These are phyloP conservation scores for Diaporthe sp. DNA, from an alignment of 2,329 filamentous ascomycete genomes.

Conservation along the genomic window DNA sequence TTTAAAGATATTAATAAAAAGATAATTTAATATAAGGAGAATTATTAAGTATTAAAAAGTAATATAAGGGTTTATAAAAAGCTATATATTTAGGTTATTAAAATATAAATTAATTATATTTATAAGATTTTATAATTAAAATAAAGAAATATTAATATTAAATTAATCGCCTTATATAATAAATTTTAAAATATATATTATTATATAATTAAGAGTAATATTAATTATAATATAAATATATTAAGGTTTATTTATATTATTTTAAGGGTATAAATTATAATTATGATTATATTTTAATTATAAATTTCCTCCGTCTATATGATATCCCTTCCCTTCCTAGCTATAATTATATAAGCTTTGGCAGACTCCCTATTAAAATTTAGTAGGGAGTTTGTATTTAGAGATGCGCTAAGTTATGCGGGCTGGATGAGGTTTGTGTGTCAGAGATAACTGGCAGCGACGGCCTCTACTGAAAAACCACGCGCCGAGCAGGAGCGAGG, in stretches of 20 bases:
- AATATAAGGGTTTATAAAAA: neutral
- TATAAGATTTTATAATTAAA: too few species aligned
- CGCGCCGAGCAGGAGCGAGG: conserved; percentile 28
- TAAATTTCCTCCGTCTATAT: neutral
- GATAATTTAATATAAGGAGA: too few species aligned
- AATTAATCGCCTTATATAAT: too few species aligned
- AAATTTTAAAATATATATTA: too few species aligned
- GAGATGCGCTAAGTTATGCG: neutral
- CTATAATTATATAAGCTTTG: neutral
- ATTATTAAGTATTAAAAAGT: neutral
- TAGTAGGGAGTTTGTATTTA: neutral
- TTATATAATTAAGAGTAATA: too few species aligned
- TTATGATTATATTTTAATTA: too few species aligned
- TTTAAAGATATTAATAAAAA: neutral
- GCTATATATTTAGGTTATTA: neutral
- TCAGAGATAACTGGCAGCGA: conserved; percentile 17
- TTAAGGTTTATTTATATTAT: too few species aligned
- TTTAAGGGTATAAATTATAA: too few species aligned
- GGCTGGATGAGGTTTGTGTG: neutral
- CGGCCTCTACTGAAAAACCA: conserved; percentile 31
- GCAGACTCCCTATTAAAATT: neutral
- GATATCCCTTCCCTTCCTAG: neutral
- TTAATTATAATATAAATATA: too few species aligned
- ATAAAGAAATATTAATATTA: too few species aligned
- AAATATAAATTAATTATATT: neutral